phyloP scores from a whole-genome alignment of 805 yeast species.

The Pichia ethanolica region DNA sequence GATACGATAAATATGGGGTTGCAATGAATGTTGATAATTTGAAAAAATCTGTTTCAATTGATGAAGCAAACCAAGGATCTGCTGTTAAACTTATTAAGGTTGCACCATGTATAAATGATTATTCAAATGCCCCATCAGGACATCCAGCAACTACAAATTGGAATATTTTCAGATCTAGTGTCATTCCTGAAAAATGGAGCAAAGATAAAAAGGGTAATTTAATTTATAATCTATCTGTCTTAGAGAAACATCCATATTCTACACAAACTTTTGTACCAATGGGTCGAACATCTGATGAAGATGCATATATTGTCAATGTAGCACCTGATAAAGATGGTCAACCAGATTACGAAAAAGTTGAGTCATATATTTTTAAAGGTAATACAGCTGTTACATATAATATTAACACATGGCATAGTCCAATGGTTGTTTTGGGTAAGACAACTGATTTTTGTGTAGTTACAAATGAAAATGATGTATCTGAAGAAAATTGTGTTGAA shows the following conservation, averaged over 20 bases:
- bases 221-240: constrained; percentile 51
- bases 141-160: constrained; percentile 54
- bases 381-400: constrained; percentile 89
- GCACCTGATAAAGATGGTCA: constrained; percentile 41
- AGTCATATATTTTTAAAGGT: constrained; percentile 71
- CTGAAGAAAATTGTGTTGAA: constrained; percentile 78
- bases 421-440: constrained; percentile 79
- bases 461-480: constrained; percentile 74
- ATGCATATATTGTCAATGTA: constrained; percentile 73
- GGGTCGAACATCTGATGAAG: constrained; percentile 48
- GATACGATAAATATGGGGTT: constrained; percentile 65
- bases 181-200: constrained; percentile 55
- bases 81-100: constrained; percentile 73
- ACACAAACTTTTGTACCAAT: constrained; percentile 90
- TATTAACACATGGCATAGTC: constrained; percentile 88
- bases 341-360: constrained; percentile 55
- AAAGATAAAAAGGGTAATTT: constrained; percentile 8
- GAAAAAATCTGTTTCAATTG: constrained; percentile 35
- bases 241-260: constrained; percentile 84
- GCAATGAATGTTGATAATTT: constrained; percentile 76
- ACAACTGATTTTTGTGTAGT: constrained; percentile 78
- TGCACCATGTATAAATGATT: constrained; percentile 56
- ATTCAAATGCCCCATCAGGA: constrained; percentile 38
- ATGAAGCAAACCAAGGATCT: constrained; percentile 87
- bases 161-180: constrained; percentile 78